Evolutionary conservation across 2,329 filamentous ascomycete species (phyloP), one percentile per base, ranked within the genome.

Genomic region (Karstenula rhodostoma): DNA sequence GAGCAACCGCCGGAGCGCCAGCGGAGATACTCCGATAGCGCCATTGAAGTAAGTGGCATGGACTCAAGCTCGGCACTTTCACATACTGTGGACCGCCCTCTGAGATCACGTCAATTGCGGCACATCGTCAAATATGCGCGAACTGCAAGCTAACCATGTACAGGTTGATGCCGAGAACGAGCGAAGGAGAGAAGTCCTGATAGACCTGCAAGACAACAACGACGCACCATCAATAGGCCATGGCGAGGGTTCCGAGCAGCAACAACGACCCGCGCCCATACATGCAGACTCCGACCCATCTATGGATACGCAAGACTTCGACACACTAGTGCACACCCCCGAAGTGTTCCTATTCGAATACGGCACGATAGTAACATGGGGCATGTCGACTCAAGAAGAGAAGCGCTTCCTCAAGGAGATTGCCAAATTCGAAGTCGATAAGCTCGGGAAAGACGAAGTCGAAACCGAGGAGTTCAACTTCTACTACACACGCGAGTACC

Each of bases 401-500:
- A 90, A 92, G 67, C 88, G 91, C 42, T 97, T 99, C 74, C 82
- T 99, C 17, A 95, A 95, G 69, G 94, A 99, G 71, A 91, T 99
- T 63, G 88, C 92, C 58, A 97, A 95, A 73, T 99, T 98, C 69
- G 95, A 97, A 78, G 86, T 89, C 43, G 94, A 97, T 75, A 97
- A 97, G 77, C 85, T 98, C 51, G 89, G 89, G 27, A 87, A 90
- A 12, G 94, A 96, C 73, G 93, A 97, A 69, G 89, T 97, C 32
- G 94, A 99, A 80, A 92, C 93, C 49, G 95, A 99, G 78, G 93
- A 94, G 73, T 99, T 99, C 85, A 99, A 99, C 78, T 99, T 98
- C 78, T 99, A 99, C 83, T 98, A 99, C 81, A 98, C 95, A 3
- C 87, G 91, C 71, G 94, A 98, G 76, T 99, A 99, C 77, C 96